Evolutionary conservation across 129 eudicot genomes (phyloP).

Genomic region (Ambrosia artemisiifolia): DNA sequence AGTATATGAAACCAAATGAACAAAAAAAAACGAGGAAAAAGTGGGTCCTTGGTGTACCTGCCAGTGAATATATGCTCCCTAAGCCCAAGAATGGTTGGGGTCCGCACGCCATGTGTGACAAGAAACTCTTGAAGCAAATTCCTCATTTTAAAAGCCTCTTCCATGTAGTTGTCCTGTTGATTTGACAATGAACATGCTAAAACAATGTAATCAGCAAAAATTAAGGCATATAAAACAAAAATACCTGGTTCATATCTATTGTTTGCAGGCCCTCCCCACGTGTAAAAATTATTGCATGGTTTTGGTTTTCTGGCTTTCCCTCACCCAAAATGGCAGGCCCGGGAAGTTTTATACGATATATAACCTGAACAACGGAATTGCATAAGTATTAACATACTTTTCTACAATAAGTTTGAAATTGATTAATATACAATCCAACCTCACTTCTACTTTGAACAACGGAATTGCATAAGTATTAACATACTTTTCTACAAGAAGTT

Average conservation of each 20-base stretch:
- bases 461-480: background rate
- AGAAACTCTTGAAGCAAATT: conserved; percentile 87
- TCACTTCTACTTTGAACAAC: background rate
- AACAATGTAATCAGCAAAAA: background rate
- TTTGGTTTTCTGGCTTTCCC: conserved; percentile 93
- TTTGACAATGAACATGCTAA: conserved; percentile 14
- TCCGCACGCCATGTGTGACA: conserved; percentile 67
- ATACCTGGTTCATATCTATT: conserved; percentile 91
- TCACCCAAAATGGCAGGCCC: conserved; percentile 80
- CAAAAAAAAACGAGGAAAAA: background rate
- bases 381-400: background rate
- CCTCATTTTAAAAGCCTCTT: conserved; percentile 92
- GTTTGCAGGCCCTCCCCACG: conserved; percentile 95
- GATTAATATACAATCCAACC: background rate
- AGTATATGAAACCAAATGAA: background rate
- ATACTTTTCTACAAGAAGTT: background rate
- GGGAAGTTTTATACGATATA: conserved; percentile 84
- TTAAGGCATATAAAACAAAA: background rate
- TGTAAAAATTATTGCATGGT: conserved; percentile 86
- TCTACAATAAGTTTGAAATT: background rate
- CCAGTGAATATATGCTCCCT: conserved; percentile 97
- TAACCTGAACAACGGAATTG: conserved; percentile 41
- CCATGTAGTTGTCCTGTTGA: conserved; percentile 88
- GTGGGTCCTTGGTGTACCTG: conserved; percentile 41
- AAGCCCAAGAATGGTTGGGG: conserved; percentile 86